Evolutionary conservation across 129 eudicot genomes (phyloP).

Genomic region (Artemisia tridentata): DNA sequence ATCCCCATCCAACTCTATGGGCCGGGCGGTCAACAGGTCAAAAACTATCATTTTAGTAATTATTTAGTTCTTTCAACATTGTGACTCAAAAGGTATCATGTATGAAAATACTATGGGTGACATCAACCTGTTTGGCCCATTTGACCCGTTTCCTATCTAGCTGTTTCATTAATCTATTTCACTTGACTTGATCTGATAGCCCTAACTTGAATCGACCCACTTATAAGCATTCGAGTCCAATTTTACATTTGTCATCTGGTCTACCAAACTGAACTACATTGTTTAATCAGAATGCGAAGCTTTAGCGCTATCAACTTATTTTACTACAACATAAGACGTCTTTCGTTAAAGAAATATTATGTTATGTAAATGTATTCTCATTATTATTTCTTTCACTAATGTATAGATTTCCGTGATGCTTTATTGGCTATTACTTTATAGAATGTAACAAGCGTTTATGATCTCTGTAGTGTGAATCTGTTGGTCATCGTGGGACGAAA

Average conservation of each 20-base stretch:
- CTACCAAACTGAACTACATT: neutral
- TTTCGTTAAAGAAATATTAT: too few species aligned
- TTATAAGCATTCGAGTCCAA: neutral
- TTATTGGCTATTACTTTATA: neutral
- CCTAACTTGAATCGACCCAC: neutral
- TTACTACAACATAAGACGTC: neutral
- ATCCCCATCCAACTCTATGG: neutral
- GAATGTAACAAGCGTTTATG: neutral
- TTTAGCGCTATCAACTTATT: neutral
- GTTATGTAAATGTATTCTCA: too few species aligned
- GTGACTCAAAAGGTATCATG: neutral
- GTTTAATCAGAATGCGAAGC: neutral
- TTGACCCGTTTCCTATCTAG: neutral
- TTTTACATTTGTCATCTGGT: neutral
- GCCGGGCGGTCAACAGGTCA: neutral
- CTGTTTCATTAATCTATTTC: neutral
- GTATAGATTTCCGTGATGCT: too few species aligned
- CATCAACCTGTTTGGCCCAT: neutral
- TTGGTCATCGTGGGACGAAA: slow-evolving; percentile 85
- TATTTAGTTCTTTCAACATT: neutral
- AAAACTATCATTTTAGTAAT: neutral
- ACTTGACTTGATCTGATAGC: neutral
- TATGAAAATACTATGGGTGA: neutral
- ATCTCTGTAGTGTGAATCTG: slow-evolving; percentile 52
- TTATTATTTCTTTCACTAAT: neutral